phyloP scores from a whole-genome alignment of 129 eudicot genomes.

The Artemisia tridentata region DNA sequence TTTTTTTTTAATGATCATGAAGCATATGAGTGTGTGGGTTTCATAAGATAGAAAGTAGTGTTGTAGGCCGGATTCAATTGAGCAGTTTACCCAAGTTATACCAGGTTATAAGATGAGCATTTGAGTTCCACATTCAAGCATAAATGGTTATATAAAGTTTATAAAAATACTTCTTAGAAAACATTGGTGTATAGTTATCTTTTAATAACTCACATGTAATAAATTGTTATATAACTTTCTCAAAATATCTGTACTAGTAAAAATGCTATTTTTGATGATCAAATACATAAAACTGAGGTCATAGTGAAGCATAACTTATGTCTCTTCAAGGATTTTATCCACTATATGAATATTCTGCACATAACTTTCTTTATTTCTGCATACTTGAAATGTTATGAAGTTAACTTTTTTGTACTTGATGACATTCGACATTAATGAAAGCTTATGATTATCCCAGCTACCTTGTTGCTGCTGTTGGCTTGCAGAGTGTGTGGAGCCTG shows the following conservation, averaged over 20 bases:
- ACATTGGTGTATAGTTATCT: background rate
- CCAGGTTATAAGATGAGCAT: background rate
- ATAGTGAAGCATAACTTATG: too few relatives aligned
- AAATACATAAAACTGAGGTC: too few relatives aligned
- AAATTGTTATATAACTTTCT: too few relatives aligned
- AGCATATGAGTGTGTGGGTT: background rate
- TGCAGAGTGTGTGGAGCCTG: constrained; percentile 93
- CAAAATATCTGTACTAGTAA: too few relatives aligned
- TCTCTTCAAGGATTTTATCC: too few relatives aligned
- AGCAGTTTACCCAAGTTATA: background rate
- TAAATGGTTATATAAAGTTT: background rate
- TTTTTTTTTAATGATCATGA: background rate
- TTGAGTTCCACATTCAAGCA: background rate
- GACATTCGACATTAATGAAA: constrained; percentile 13
- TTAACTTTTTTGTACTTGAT: background rate
- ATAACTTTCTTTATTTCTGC: background rate
- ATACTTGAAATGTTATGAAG: constrained; percentile 8
- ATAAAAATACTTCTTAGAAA: too few relatives aligned
- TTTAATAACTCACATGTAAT: too few relatives aligned
- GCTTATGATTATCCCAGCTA: constrained; percentile 45
- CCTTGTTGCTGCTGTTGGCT: constrained; percentile 83
- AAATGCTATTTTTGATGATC: too few relatives aligned
- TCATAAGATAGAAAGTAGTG: background rate
- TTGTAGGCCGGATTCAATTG: background rate
- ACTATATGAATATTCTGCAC: too few relatives aligned